Percentiles rank a stretch among this genome's conserved stretches.
phyloP scores from a whole-genome alignment of 2,329 filamentous ascomycete genomes.

The Cylindrodendrum hubeiense region DNA sequence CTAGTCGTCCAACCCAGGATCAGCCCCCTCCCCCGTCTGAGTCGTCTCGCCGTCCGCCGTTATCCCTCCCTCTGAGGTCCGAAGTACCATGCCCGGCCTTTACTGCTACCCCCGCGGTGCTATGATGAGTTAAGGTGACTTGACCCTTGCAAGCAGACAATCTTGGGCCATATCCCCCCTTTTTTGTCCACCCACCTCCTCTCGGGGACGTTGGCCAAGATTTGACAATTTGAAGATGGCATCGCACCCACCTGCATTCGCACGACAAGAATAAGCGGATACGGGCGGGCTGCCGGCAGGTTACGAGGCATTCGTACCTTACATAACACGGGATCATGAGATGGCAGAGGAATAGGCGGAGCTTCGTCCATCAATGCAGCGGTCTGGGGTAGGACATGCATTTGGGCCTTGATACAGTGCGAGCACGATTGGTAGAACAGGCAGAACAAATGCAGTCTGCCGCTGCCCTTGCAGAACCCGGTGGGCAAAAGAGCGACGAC shows the following conservation, averaged over 20 bases:
- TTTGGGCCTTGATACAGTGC: constrained; percentile 26
- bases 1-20: constrained; percentile 14
- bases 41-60: constrained; percentile 12
- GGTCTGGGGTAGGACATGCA: constrained; percentile 5
- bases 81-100: constrained; percentile 6
- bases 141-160: constrained; percentile 36
- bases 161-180: constrained; percentile 35
- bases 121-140: constrained; percentile 27
- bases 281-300: constrained; percentile 5
- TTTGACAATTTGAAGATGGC: constrained; percentile 18
- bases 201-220: constrained; percentile 16
- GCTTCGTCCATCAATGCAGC: neutral
- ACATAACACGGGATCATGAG: neutral
- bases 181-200: constrained; percentile 38
- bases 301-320: neutral
- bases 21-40: constrained; percentile 10
- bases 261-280: constrained; percentile 19
- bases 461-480: constrained; percentile 44
- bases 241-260: constrained; percentile 6
- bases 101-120: constrained; percentile 12
- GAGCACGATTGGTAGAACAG: constrained; percentile 38
- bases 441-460: constrained; percentile 44
- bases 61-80: neutral
- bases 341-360: constrained; percentile 1
- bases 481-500: constrained; percentile 27